A percentile compares a stretch with the other conserved stretches of the same genome.
Conservation (phyloP, 371 early-diverging fungal species). For the Zopfochytrium polystomum region DNA sequence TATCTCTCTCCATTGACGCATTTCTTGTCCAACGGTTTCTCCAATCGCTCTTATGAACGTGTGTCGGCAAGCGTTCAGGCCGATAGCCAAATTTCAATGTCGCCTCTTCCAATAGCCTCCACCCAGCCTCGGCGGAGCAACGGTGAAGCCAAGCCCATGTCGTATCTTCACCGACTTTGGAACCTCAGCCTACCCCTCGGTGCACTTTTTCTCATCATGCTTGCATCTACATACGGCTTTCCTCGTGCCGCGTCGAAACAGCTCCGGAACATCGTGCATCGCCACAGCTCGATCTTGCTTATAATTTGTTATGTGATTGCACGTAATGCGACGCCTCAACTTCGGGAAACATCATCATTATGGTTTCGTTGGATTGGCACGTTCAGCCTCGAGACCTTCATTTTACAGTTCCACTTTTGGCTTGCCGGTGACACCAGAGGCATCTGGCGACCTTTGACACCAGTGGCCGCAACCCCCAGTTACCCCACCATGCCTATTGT, state of each 20-base stretch:
- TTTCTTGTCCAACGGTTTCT: too few relatives aligned
- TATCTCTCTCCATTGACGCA: too few relatives aligned
- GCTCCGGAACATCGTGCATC: constrained; percentile 47
- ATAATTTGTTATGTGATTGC: constrained; percentile 61
- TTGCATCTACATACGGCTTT: background rate
- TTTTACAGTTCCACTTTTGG: constrained; percentile 78
- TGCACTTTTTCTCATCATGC: constrained; percentile 10
- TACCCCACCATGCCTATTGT: too few relatives aligned
- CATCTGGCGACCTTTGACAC: too few relatives aligned
- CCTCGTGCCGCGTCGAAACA: constrained; percentile 11
- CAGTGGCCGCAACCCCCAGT: too few relatives aligned
- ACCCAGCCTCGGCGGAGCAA: too few relatives aligned
- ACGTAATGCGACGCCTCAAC: constrained; percentile 57
- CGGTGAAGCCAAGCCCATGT: background rate
- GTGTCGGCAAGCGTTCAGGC: too few relatives aligned
- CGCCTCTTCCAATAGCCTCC: too few relatives aligned
- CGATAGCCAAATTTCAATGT: too few relatives aligned
- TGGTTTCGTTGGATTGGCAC: constrained; percentile 62
- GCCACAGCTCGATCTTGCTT: constrained; percentile 62
- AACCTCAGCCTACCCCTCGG: background rate
- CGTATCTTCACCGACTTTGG: background rate
- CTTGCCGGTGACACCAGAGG: constrained; percentile 64
- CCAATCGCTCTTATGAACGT: too few relatives aligned
- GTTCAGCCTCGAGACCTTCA: constrained; percentile 70
- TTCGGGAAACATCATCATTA: constrained; percentile 52